Percentiles rank a stretch among this genome's conserved stretches.
These are phyloP conservation scores for Stagonosporopsis vannaccii DNA, from an alignment of 2,329 filamentous ascomycete species.

Conservation along the genomic window DNA sequence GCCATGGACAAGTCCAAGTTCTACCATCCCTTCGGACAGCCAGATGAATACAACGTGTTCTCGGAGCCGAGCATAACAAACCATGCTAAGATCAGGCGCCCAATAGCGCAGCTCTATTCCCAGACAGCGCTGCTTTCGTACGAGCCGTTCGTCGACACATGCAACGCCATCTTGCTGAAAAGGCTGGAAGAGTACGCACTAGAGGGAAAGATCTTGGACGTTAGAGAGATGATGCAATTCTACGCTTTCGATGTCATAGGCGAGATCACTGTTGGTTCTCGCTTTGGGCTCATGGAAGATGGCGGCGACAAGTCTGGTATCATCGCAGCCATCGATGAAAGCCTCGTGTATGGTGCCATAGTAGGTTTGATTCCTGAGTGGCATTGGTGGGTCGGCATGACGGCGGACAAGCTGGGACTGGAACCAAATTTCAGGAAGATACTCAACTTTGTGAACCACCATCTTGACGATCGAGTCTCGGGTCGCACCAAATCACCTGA, in stretches of 20 bases:
- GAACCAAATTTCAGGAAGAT: neutral
- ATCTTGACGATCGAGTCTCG: slow-evolving; percentile 11
- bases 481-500: slow-evolving; percentile 13
- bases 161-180: slow-evolving; percentile 41
- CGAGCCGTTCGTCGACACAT: slow-evolving; percentile 51
- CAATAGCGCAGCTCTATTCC: slow-evolving; percentile 49
- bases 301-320: slow-evolving; percentile 16
- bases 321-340: slow-evolving; percentile 8
- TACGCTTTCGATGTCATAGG: slow-evolving; percentile 63
- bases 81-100: slow-evolving; percentile 46
- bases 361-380: slow-evolving; percentile 16
- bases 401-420: neutral
- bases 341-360: neutral
- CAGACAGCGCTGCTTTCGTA: slow-evolving; percentile 49
- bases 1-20: slow-evolving; percentile 18
- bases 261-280: slow-evolving; percentile 54
- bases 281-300: slow-evolving; percentile 26
- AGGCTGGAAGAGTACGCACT: slow-evolving; percentile 37
- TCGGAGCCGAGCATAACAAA: slow-evolving; percentile 42
- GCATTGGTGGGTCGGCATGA: slow-evolving; percentile 6
- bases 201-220: slow-evolving; percentile 44
- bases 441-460: neutral
- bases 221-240: slow-evolving; percentile 56
- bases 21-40: slow-evolving; percentile 36
- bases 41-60: slow-evolving; percentile 45